Evolutionary conservation across 768 basidiomycete species (phyloP).

Genomic region (Pholiota microspora): DNA sequence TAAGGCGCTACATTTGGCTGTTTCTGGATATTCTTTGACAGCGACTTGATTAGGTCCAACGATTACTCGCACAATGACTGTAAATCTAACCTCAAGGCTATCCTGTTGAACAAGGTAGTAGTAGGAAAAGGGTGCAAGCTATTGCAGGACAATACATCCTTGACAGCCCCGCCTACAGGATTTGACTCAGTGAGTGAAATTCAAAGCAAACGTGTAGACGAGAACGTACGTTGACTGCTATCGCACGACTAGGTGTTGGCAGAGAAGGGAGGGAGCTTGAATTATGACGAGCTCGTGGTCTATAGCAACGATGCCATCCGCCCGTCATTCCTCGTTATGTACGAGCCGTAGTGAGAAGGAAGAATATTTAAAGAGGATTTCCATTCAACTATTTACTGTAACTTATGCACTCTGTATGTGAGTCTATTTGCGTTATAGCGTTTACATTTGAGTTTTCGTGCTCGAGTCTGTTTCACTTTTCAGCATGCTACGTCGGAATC

Average conservation of each 20-base stretch:
- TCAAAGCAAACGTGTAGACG: not conserved
- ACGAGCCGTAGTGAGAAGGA: conserved; percentile 43
- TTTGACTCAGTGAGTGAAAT: conserved; percentile 60
- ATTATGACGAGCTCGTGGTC: conserved; percentile 71
- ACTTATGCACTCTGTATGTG: not conserved
- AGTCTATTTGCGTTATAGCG: not conserved
- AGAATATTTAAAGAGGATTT: conserved; percentile 1
- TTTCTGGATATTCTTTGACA: not conserved
- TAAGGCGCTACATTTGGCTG: conserved; percentile 22
- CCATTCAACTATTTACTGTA: not conserved
- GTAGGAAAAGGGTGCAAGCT: conserved; percentile 71
- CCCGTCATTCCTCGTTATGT: conserved; percentile 70
- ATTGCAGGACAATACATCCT: conserved; percentile 49
- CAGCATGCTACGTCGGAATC: not conserved
- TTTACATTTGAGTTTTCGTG: not conserved
- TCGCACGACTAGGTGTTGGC: conserved; percentile 52
- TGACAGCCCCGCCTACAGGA: conserved; percentile 59
- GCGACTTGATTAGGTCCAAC: conserved; percentile 55
- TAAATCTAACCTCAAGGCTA: conserved; percentile 55
- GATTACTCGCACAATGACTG: conserved; percentile 66
- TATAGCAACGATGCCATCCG: conserved; percentile 71
- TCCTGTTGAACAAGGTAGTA: conserved; percentile 73
- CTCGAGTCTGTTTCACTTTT: not conserved
- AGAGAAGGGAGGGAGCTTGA: conserved; percentile 63
- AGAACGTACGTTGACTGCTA: not conserved